Evolutionary conservation across 2,329 filamentous ascomycete species (phyloP).

Genomic region (Plenodomus lindquistii): DNA sequence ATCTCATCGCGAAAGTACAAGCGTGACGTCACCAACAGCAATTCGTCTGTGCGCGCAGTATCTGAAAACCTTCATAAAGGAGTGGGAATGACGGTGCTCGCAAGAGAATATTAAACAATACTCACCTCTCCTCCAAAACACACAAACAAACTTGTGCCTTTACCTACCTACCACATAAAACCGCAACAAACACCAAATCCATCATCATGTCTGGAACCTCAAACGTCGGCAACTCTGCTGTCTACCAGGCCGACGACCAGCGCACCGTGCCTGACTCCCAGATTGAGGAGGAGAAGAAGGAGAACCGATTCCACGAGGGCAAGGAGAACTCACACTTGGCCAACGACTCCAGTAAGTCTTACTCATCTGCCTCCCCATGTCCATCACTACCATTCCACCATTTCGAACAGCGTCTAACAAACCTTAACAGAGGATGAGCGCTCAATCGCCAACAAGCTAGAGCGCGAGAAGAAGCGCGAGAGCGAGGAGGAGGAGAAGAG

Average conservation of each 20-base stretch:
- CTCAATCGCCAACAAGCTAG: slow-evolving; percentile 72
- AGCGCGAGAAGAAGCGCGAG: slow-evolving; percentile 61
- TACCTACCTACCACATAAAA: slow-evolving; percentile 2
- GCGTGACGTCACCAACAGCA: slow-evolving; percentile 20
- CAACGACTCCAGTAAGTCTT: slow-evolving; percentile 69
- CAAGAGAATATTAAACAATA: not conserved
- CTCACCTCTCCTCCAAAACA: not conserved
- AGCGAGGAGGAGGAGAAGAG: slow-evolving; percentile 42
- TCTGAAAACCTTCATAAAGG: slow-evolving; percentile 12
- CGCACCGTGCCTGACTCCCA: slow-evolving; percentile 63
- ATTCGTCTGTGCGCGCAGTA: slow-evolving; percentile 11
- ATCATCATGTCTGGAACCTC: slow-evolving; percentile 59
- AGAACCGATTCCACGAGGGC: slow-evolving; percentile 72
- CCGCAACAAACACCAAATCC: slow-evolving; percentile 2
- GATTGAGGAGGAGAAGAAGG: slow-evolving; percentile 56
- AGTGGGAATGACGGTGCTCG: slow-evolving; percentile 4
- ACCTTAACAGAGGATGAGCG: slow-evolving; percentile 66
- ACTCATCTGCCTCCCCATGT: not conserved
- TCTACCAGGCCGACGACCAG: slow-evolving; percentile 81
- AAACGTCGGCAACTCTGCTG: slow-evolving; percentile 65
- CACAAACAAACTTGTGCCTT: slow-evolving; percentile 1
- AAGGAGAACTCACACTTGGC: slow-evolving; percentile 68
- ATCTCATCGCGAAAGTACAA: slow-evolving; percentile 18
- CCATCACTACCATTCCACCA: not conserved
- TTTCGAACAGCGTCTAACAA: slow-evolving; percentile 1